Base-by-base conservation (phyloP, 2,329 filamentous ascomycete species). In the Chaetothyriales sp. region DNA sequence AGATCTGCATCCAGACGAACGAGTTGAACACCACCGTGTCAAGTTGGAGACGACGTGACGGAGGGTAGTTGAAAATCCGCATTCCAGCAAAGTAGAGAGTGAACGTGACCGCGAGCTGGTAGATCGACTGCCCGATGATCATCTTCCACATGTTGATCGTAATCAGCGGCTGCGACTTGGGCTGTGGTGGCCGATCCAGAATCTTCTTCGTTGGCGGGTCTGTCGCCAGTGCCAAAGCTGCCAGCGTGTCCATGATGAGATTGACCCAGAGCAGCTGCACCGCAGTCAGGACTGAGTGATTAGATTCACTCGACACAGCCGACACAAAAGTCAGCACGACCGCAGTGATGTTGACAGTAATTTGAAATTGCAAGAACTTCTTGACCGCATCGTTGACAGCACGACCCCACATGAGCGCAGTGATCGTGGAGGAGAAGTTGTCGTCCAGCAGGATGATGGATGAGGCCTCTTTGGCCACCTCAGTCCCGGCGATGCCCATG, bases 1-100 rank as follows among this genome's bases (percentile, higher is more conserved):
- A 96, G 60, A 96, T 93, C 62, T 96, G 90, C 89, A 96, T 95
- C 90, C 90, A 96, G 49, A 95, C 90, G 64, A 96, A 96, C 0
- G 87, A 92, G 72, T 96, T 96, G 76, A 96, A 96, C 6, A 96
- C 85, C 46, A 96, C 75, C 2, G 88, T 93, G 51, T 80, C 73
- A 53, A 93, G 74, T 60, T 84, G 74, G 12, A 58, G 62, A 5
- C 64, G 56, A 36, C 67, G 63, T 26, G 73, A 67, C 2, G 68
- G 64, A 0, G 63, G 59, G 58, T 81, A 79, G 7, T 71, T 71
- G n/a, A 86, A 73, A 12, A 86, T 79, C 32, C 62, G 69, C 52
- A 67, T 68, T 47, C 76, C 79, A 28, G 78, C 86, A 59, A 89
- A 96, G 70, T 89, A 89, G 20, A 95, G 75, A 55, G 90, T 73